These are phyloP conservation scores for Candida pseudocylindracea DNA, from an alignment of 1,139 yeast species.

Conservation along the genomic window DNA sequence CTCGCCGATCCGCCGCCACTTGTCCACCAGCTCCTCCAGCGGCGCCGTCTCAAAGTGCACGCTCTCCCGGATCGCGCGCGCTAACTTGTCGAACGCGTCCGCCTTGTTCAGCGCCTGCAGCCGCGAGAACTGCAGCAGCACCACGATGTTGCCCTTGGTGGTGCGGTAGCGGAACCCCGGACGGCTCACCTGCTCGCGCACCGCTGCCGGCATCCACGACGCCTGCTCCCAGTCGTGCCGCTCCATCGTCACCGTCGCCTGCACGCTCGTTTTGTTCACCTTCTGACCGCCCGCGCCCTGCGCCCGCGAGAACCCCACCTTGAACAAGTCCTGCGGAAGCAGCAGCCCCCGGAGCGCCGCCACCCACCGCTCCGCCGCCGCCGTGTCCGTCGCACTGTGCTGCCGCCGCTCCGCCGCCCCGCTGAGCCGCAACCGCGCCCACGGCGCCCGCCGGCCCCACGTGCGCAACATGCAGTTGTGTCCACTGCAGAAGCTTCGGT, in stretches of 20 bases:
- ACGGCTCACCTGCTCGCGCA: slow-evolving; percentile 19
- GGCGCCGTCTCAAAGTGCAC: slow-evolving; percentile 29
- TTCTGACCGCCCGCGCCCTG: slow-evolving; percentile 96
- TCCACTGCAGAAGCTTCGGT: no score
- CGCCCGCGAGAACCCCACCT: slow-evolving; percentile 39
- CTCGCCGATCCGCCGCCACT: slow-evolving; percentile 31
- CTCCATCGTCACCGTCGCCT: slow-evolving; percentile 43
- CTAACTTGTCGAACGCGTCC: slow-evolving; percentile 37
- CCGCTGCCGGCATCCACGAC: slow-evolving; percentile 39
- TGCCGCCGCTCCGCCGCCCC: no score
- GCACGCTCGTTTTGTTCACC: slow-evolving; percentile 67
- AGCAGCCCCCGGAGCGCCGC: background rate
- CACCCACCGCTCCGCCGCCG: background rate
- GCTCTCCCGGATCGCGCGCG: slow-evolving; percentile 22
- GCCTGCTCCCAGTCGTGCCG: slow-evolving; percentile 23
- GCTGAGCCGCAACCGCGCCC: no score
- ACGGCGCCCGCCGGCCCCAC: no score
- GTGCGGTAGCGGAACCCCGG: slow-evolving; percentile 30
- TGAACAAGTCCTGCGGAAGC: slow-evolving; percentile 10
- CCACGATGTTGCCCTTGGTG: slow-evolving; percentile 29
- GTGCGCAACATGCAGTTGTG: no score
- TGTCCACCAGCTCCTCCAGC: slow-evolving; percentile 20
- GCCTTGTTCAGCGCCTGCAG: slow-evolving; percentile 34
- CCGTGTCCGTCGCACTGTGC: background rate
- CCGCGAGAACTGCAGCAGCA: slow-evolving; percentile 40